Percentiles rank a stretch among this genome's conserved stretches.
Evolutionary conservation across 2,329 filamentous ascomycete genomes (phyloP).

Genomic region (Cryphonectria naterciae): DNA sequence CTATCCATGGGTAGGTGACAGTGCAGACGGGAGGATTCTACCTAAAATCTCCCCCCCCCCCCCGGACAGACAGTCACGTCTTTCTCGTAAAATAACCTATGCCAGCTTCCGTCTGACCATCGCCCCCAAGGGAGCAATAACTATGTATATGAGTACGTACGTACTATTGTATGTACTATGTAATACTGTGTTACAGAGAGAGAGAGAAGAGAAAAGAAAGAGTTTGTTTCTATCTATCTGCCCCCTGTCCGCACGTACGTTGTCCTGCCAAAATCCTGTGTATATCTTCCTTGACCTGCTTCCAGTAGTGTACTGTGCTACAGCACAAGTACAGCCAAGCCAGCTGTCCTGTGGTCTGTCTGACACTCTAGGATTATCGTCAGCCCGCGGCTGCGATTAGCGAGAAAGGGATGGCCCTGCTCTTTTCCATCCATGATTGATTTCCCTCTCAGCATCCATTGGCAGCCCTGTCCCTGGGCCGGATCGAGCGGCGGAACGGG

Average conservation of each 20-base stretch:
- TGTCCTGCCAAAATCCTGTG: not conserved
- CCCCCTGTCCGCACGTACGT: too few relatives aligned
- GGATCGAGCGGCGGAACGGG: constrained; percentile 29
- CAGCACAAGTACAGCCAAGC: not conserved
- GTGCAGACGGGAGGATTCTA: not conserved
- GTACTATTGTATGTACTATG: not conserved
- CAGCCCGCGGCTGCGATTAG: constrained; percentile 28
- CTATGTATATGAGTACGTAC: not conserved
- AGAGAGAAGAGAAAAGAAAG: too few relatives aligned
- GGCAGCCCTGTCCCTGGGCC: constrained; percentile 21
- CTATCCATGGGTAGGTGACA: not conserved
- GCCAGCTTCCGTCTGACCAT: constrained; percentile 12
- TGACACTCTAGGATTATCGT: constrained; percentile 15
- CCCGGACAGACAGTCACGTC: not conserved
- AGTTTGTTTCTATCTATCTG: not conserved
- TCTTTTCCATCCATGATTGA: constrained; percentile 15
- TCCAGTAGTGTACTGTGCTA: not conserved
- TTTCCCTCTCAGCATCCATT: not conserved
- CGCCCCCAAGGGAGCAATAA: not conserved
- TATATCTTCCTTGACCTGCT: not conserved
- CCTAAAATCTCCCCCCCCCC: not conserved
- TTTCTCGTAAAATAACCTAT: constrained; percentile 9
- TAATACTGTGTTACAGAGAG: not conserved
- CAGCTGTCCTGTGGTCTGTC: not conserved
- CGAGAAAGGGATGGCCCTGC: constrained; percentile 20